Evolutionary conservation across 2,329 filamentous ascomycete species (phyloP).

Genomic region (Chalaropsis ovoidea): DNA sequence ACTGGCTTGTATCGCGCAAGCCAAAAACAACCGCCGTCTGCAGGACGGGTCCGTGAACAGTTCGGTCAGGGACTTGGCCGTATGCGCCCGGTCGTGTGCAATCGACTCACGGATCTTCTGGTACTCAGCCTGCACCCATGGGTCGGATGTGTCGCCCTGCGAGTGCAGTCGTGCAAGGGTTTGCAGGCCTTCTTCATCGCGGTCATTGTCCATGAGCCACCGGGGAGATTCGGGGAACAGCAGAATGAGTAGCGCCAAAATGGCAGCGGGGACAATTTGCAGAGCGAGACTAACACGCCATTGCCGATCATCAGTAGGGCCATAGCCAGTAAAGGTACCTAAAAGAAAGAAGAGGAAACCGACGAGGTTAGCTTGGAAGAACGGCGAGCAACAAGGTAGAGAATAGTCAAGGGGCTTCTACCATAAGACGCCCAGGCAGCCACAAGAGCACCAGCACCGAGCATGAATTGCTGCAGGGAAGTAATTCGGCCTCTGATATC

Average conservation of each 20-base stretch:
- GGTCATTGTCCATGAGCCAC: slow-evolving; percentile 66
- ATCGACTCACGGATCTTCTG: slow-evolving; percentile 59
- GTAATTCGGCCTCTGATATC: slow-evolving; percentile 67
- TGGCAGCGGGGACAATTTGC: slow-evolving; percentile 57
- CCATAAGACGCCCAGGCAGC: slow-evolving; percentile 67
- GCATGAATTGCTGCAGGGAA: slow-evolving; percentile 70
- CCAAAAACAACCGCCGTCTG: slow-evolving; percentile 62
- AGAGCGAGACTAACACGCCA: slow-evolving; percentile 47
- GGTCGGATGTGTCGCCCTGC: slow-evolving; percentile 53
- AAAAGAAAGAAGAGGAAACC: not conserved
- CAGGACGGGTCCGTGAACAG: slow-evolving; percentile 52
- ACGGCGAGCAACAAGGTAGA: not conserved
- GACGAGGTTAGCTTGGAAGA: slow-evolving; percentile 1
- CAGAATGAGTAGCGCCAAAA: slow-evolving; percentile 54
- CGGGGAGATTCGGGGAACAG: slow-evolving; percentile 61
- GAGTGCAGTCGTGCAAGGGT: slow-evolving; percentile 62
- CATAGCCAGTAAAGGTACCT: slow-evolving; percentile 31
- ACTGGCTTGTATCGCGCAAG: slow-evolving; percentile 57
- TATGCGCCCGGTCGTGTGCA: slow-evolving; percentile 54
- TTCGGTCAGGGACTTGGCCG: slow-evolving; percentile 60
- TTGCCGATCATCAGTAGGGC: slow-evolving; percentile 30
- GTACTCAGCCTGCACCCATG: slow-evolving; percentile 64
- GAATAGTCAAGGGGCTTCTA: slow-evolving; percentile 29
- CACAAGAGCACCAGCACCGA: slow-evolving; percentile 62
- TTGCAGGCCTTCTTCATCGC: slow-evolving; percentile 52